Evolutionary conservation across 192 early-diverging fungal genomes (phyloP).

Genomic region (Kappamyces sp.): DNA sequence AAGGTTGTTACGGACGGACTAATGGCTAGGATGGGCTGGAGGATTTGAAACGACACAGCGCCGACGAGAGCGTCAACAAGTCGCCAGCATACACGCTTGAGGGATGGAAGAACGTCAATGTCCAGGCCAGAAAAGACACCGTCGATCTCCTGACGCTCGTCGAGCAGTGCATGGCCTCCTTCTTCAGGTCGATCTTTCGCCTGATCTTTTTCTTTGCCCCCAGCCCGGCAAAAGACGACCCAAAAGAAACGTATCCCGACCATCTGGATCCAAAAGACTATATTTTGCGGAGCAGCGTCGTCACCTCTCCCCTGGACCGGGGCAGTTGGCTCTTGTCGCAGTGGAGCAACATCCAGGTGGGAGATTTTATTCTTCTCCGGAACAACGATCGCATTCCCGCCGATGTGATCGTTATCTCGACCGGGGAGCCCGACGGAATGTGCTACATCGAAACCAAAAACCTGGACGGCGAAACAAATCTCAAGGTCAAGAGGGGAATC

Average conservation of each 20-base stretch:
- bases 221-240: too few relatives aligned
- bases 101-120: constrained; percentile 61
- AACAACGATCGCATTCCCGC: constrained; percentile 83
- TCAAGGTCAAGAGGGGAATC: constrained; percentile 74
- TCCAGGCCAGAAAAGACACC: constrained; percentile 22
- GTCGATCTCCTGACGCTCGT: background rate
- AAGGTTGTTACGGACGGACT: constrained; percentile 26
- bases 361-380: constrained; percentile 79
- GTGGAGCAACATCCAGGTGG: constrained; percentile 71
- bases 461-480: constrained; percentile 96
- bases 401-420: constrained; percentile 75
- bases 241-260: too few relatives aligned
- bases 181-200: background rate
- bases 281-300: too few relatives aligned
- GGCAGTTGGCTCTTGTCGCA: background rate
- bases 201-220: background rate
- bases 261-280: too few relatives aligned
- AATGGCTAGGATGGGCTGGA: constrained; percentile 70
- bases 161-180: background rate
- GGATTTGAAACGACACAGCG: constrained; percentile 79
- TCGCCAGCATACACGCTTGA: constrained; percentile 52
- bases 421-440: constrained; percentile 65
- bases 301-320: background rate
- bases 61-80: constrained; percentile 79
- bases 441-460: constrained; percentile 94